Percentiles rank a stretch among this genome's conserved stretches.
These are phyloP conservation scores for Teunomyces barrocoloradensis DNA, from an alignment of 805 yeast genomes.

Conservation along the genomic window DNA sequence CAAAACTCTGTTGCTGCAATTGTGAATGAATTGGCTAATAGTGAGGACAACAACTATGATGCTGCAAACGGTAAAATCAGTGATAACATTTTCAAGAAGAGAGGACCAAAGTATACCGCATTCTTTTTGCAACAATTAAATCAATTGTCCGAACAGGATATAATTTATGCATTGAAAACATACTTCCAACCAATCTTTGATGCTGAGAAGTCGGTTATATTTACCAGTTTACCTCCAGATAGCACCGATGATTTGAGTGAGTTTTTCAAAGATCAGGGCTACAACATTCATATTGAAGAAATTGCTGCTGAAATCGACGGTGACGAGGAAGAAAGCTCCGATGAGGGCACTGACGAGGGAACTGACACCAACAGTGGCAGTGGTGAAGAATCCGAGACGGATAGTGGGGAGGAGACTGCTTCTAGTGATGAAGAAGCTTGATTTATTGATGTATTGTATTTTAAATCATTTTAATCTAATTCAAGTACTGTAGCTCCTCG, in stretches of 20 bases:
- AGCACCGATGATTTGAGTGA: conserved; percentile 47
- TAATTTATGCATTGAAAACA: conserved; percentile 47
- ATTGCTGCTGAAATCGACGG: conserved; percentile 28
- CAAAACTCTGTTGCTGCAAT: conserved; percentile 76
- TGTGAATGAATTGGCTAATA: conserved; percentile 67
- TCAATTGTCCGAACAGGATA: conserved; percentile 51
- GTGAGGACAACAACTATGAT: conserved; percentile 59
- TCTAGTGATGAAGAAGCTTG: conserved; percentile 2
- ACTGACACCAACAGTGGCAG: conserved; percentile 20
- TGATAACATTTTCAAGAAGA: conserved; percentile 62
- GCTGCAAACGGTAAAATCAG: conserved; percentile 67
- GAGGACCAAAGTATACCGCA: conserved; percentile 66
- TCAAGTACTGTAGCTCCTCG: conserved; percentile 6
- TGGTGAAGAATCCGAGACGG: conserved; percentile 14
- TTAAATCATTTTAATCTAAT: not conserved
- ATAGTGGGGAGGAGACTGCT: conserved; percentile 4
- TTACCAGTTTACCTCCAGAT: conserved; percentile 71
- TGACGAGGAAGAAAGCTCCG: conserved; percentile 8
- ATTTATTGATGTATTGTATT: not conserved
- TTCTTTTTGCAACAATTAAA: conserved; percentile 53
- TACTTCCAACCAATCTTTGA: conserved; percentile 70
- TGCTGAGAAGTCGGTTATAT: conserved; percentile 53
- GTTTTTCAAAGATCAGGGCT: conserved; percentile 56
- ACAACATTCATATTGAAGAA: conserved; percentile 56
- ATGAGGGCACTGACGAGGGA: conserved; percentile 11